Percentiles rank a stretch among this genome's conserved stretches.
Conservation (phyloP, 805 yeast genomes). For the Saccharomyces mikatae region DNA sequence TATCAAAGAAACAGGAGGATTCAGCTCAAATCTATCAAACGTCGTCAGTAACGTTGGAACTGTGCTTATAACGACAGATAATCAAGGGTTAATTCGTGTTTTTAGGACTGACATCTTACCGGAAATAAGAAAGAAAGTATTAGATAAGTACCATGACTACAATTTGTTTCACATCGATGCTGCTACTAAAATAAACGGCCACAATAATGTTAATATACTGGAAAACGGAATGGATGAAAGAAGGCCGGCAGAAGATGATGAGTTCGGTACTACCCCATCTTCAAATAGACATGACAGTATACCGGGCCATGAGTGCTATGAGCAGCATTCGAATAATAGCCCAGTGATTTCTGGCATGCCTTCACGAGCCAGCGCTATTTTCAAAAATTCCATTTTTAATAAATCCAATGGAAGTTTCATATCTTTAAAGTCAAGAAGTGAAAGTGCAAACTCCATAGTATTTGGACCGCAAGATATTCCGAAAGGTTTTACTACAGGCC, state of each 20-base stretch:
- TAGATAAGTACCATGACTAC: conserved; percentile 11
- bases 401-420: conserved; percentile 12
- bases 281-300: not conserved
- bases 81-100: conserved; percentile 60
- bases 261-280: not conserved
- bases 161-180: not conserved
- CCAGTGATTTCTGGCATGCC: not conserved
- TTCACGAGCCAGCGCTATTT: conserved; percentile 12
- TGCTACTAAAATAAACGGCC: not conserved
- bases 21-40: conserved; percentile 12
- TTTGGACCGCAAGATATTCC: not conserved
- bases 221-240: not conserved
- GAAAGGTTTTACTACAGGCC: not conserved
- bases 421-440: conserved; percentile 7
- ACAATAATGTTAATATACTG: not conserved
- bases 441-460: conserved; percentile 2
- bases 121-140: conserved; percentile 32
- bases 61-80: conserved; percentile 71
- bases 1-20: not conserved
- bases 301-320: not conserved
- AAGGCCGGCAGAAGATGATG: not conserved
- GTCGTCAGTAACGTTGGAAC: conserved; percentile 29
- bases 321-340: not conserved
- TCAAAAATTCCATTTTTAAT: conserved; percentile 11
- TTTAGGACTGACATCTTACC: conserved; percentile 71